phyloP scores from a whole-genome alignment of 345 rosid genomes.

The Schrenkiella parvula region DNA sequence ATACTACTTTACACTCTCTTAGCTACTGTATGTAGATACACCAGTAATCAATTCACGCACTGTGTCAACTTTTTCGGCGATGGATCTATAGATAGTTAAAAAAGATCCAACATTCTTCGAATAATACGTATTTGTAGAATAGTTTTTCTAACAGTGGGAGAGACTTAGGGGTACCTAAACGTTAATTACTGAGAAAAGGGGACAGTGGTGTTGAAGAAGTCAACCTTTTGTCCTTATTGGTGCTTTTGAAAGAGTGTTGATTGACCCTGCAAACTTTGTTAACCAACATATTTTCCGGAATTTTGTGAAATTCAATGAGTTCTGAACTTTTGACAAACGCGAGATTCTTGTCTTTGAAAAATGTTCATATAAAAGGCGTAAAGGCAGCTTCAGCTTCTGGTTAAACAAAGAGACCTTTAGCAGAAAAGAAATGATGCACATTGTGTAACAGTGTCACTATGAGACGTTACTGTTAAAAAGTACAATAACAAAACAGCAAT shows the following conservation, averaged over 20 bases:
- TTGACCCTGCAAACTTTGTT: slow-evolving; percentile 12
- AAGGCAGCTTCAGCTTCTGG: background rate
- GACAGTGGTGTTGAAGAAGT: slow-evolving; percentile 15
- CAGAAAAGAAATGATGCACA: background rate
- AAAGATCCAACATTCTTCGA: background rate
- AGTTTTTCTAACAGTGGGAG: background rate
- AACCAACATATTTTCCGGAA: background rate
- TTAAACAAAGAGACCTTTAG: slow-evolving; percentile 15
- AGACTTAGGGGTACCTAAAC: background rate
- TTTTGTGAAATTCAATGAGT: background rate
- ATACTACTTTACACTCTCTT: slow-evolving; percentile 7
- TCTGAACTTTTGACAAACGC: slow-evolving; percentile 3
- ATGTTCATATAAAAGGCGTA: background rate
- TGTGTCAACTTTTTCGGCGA: slow-evolving; percentile 1
- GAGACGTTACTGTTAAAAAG: background rate
- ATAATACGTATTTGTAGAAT: background rate
- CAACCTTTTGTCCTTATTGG: slow-evolving; percentile 30
- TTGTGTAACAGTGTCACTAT: background rate
- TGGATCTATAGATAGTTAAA: background rate
- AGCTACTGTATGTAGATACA: slow-evolving; percentile 17
- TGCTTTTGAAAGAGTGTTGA: slow-evolving; percentile 21
- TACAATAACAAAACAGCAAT: slow-evolving; percentile 3
- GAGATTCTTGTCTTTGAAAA: slow-evolving; percentile 1
- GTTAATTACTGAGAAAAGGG: background rate
- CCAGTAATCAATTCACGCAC: background rate